These are phyloP conservation scores for Chlamydomonas reinhardtii DNA, from an alignment of 163 green algal species.

Conservation along the genomic window DNA sequence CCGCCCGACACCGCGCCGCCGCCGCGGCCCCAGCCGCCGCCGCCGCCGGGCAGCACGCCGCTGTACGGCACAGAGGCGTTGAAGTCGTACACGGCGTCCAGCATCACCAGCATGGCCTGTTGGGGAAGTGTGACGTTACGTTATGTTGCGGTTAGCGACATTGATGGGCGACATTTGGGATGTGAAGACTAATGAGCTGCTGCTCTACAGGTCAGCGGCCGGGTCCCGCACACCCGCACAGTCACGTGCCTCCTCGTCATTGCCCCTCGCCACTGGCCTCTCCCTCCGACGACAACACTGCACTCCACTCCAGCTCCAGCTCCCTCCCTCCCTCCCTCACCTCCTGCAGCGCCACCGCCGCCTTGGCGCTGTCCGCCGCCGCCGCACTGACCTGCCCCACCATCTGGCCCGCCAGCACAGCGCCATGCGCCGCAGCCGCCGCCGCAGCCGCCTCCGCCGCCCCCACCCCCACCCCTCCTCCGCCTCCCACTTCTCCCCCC, in stretches of 20 bases:
- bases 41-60: constrained; percentile 47
- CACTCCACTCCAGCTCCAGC: no score
- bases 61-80: constrained; percentile 77
- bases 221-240: no score
- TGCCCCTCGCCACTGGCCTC: no score
- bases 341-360: background rate
- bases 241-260: no score
- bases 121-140: no score
- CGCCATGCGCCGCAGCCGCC: background rate
- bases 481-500: background rate
- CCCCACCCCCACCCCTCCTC: background rate
- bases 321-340: background rate
- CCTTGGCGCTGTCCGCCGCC: background rate
- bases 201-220: no score
- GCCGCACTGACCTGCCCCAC: background rate
- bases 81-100: constrained; percentile 73
- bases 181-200: no score
- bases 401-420: background rate
- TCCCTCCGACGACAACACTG: no score
- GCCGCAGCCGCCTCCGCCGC: no score
- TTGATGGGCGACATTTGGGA: no score
- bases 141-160: no score
- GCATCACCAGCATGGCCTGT: constrained; percentile 56
- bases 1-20: no score
- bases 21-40: background rate